Base-by-base conservation (phyloP, 164 flowering plant species). In the Hamamelis virginiana region DNA sequence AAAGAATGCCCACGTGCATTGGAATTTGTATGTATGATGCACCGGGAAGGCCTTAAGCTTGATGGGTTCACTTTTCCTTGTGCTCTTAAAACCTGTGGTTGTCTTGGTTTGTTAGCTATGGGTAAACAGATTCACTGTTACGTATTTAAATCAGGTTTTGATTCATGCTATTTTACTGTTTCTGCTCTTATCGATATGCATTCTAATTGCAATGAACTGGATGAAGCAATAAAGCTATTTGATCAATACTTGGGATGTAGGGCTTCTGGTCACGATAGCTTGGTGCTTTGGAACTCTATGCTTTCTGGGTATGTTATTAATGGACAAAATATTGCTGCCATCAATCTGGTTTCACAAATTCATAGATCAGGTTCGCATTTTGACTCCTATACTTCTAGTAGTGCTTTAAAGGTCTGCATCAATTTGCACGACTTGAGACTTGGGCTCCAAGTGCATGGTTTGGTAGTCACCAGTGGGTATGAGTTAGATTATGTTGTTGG, bases 151-250 rank as follows among this genome's bases (percentile, higher is more conserved):
- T 73, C 72, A 1, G 82, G 82, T 47, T 70, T 63, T 28, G 74
- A 67, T 19, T 70, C 67, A 38, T 69, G 77, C 53, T 70, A 69
- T 56, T 76, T 76, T 60, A 69, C 74, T 62, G 56, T 60, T 1
- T 79, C 79, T 1, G 79, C 79, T 12, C 69, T 79, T 45, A 22
- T 79, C 22, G 79, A 79, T 59, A 69, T 76, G 77, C 76, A 79
- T 58, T 69, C 79, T 0, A 70, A 71, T 55, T 79, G 79, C 67
- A 27, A 58, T 19, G 57, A 15, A 14, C 23, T 79, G 46, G 33
- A 26, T 55, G 74, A 65, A 22, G 76, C 82, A 25, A 19, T 46
- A 26, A 67, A 59, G 60, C 21, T 76, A 10, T 79, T 75, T 65
- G 52, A 23, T 62, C 70, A 67, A 44, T 51, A 62, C 45, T 57